Conservation (phyloP, 805 yeast species). For the Nakazawaea pomicola region DNA sequence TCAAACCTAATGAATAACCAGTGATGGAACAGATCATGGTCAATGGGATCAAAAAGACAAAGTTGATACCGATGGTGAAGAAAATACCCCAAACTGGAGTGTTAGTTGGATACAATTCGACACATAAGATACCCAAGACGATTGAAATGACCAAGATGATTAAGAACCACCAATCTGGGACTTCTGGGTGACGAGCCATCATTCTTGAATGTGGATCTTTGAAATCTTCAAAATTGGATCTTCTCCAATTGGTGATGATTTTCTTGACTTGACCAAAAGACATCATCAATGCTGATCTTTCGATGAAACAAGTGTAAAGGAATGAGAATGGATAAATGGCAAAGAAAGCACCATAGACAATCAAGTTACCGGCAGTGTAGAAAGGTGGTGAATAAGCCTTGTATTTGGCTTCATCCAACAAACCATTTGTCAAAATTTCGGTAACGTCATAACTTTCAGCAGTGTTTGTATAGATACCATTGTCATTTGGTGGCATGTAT, state of each 20-base stretch:
- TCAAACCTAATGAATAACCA: constrained; percentile 41
- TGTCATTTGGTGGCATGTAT: constrained; percentile 39
- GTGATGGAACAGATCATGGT: constrained; percentile 44
- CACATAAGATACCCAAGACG: constrained; percentile 28
- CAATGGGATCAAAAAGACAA: constrained; percentile 47
- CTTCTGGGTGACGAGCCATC: constrained; percentile 55
- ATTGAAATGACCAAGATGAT: constrained; percentile 28
- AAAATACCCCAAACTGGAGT: constrained; percentile 61
- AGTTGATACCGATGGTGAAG: constrained; percentile 45
- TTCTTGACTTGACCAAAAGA: constrained; percentile 32
- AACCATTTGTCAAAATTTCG: constrained; percentile 36
- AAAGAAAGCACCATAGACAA: constrained; percentile 53
- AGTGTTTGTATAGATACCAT: constrained; percentile 44
- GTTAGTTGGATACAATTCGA: constrained; percentile 40
- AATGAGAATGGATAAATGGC: constrained; percentile 53
- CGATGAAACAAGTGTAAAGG: constrained; percentile 40
- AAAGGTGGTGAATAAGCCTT: constrained; percentile 57
- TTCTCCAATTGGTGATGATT: constrained; percentile 19
- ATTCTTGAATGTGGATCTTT: constrained; percentile 53
- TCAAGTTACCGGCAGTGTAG: constrained; percentile 57
- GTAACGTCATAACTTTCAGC: constrained; percentile 44
- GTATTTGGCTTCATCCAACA: constrained; percentile 43
- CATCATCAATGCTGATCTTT: constrained; percentile 36
- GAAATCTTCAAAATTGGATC: constrained; percentile 20
- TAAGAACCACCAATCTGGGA: constrained; percentile 45